A percentile compares a stretch with the other conserved stretches of the same genome.
phyloP scores from a whole-genome alignment of 192 early-diverging fungal genomes.

The Rhizophagus prolifer region DNA sequence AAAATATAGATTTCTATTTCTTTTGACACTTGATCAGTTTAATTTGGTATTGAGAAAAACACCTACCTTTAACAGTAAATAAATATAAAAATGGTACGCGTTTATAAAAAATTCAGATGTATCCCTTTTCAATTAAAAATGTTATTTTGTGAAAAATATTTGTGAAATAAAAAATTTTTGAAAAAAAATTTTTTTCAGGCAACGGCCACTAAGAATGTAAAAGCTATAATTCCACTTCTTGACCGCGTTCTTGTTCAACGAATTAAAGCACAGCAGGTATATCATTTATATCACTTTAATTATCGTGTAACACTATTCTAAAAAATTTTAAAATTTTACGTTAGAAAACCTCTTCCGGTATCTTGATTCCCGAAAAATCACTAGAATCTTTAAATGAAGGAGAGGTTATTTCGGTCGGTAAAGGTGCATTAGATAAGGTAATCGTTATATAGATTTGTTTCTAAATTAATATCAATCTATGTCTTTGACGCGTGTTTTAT shows the following conservation, averaged over 20 bases:
- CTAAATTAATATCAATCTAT: background rate
- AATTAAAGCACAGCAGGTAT: slow-evolving; percentile 86
- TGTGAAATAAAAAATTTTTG: background rate
- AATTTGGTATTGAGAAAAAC: background rate
- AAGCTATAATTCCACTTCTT: slow-evolving; percentile 94
- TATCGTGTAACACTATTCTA: background rate
- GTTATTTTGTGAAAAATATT: background rate
- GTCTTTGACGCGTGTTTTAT: background rate
- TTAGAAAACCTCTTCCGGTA: slow-evolving; percentile 92
- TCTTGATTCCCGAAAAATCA: slow-evolving; percentile 99
- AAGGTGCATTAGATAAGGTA: slow-evolving; percentile 80
- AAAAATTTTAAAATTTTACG: background rate
- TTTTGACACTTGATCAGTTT: too few relatives aligned
- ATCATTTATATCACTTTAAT: background rate
- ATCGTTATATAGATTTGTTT: background rate
- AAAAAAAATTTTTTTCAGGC: slow-evolving; percentile 28
- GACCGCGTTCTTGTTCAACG: slow-evolving; percentile 98
- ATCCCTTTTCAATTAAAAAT: background rate
- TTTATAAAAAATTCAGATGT: background rate
- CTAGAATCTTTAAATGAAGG: slow-evolving; percentile 97
- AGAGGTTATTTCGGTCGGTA: slow-evolving; percentile 90
- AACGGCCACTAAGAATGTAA: slow-evolving; percentile 46
- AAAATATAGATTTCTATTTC: too few relatives aligned
- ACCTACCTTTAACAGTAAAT: background rate
- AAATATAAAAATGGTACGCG: slow-evolving; percentile 15